Percentiles rank a stretch among this genome's conserved stretches.
Conservation (phyloP, 768 basidiomycete species). For the Dioszegia aurantiaca region DNA sequence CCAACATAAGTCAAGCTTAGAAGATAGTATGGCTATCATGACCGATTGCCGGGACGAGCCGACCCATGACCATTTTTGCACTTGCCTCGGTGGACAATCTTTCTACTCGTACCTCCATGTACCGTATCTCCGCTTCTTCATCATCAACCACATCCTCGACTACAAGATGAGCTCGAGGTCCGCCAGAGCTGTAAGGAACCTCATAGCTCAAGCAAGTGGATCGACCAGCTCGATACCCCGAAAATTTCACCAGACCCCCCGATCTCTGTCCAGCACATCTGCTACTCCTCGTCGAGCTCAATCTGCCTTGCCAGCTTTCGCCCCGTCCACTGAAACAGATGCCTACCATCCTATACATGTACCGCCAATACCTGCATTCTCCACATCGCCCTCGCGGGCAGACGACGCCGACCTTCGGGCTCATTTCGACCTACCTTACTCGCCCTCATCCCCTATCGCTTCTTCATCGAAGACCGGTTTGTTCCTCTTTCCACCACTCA, state of each 20-base stretch:
- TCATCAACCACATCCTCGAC: too few species aligned
- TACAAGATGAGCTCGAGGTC: constrained; percentile 6
- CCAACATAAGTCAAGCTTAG: too few species aligned
- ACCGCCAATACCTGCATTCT: constrained; percentile 15
- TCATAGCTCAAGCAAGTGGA: background rate
- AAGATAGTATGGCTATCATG: too few species aligned
- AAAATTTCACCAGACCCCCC: background rate
- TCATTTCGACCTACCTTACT: constrained; percentile 33
- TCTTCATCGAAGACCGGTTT: constrained; percentile 63
- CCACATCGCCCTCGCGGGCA: constrained; percentile 10
- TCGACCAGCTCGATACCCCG: background rate
- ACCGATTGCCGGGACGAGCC: too few species aligned
- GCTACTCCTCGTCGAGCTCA: constrained; percentile 8
- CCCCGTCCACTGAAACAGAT: constrained; percentile 2
- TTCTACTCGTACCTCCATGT: too few species aligned
- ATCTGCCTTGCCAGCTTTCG: constrained; percentile 15
- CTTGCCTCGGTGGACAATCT: too few species aligned
- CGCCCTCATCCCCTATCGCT: constrained; percentile 5
- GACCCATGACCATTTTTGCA: too few species aligned
- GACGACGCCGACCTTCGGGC: constrained; percentile 32
- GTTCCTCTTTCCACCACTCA: constrained; percentile 75
- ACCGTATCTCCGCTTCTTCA: too few species aligned
- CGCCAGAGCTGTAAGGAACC: constrained; percentile 2
- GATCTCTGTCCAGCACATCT: constrained; percentile 4
- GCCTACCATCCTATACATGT: background rate